phyloP scores from a whole-genome alignment of 345 rosid species.

The Brassica carinata region DNA sequence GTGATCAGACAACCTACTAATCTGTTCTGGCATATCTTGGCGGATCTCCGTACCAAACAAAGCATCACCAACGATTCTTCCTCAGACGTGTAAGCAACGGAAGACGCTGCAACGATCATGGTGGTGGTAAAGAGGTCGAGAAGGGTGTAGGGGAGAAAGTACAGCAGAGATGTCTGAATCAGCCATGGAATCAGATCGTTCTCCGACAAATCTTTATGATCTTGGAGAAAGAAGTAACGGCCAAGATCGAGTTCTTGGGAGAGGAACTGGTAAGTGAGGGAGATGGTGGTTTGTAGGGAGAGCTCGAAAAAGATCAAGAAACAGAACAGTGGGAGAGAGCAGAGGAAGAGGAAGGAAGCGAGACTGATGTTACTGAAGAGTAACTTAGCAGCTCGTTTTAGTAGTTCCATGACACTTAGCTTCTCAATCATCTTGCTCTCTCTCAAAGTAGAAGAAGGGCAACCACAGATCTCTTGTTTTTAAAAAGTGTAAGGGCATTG shows the following conservation, averaged over 20 bases:
- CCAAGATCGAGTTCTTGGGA: background rate
- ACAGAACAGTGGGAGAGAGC: conserved; percentile 43
- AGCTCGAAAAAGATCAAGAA: conserved; percentile 39
- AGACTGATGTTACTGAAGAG: conserved; percentile 21
- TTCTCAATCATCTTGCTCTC: conserved; percentile 25
- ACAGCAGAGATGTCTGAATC: conserved; percentile 20
- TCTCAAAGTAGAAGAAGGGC: background rate
- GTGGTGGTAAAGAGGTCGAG: conserved; percentile 46
- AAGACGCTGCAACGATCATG: conserved; percentile 31
- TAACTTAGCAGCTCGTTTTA: conserved; percentile 34
- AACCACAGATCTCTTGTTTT: background rate
- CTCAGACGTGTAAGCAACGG: conserved; percentile 22
- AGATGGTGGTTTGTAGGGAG: conserved; percentile 30
- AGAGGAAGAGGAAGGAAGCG: conserved; percentile 26
- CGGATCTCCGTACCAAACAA: conserved; percentile 5
- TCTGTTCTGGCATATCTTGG: conserved; percentile 23
- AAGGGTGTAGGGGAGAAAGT: conserved; percentile 24
- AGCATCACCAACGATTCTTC: conserved; percentile 30
- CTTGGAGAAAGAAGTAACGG: background rate
- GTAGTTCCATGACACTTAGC: conserved; percentile 36
- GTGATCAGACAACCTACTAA: conserved; percentile 49
- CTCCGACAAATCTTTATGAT: background rate
- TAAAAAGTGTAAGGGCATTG: background rate
- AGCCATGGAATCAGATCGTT: conserved; percentile 22
- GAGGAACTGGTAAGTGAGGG: background rate